phyloP scores from a whole-genome alignment of 2,329 filamentous ascomycete species.

The Fusarium mangiferae region DNA sequence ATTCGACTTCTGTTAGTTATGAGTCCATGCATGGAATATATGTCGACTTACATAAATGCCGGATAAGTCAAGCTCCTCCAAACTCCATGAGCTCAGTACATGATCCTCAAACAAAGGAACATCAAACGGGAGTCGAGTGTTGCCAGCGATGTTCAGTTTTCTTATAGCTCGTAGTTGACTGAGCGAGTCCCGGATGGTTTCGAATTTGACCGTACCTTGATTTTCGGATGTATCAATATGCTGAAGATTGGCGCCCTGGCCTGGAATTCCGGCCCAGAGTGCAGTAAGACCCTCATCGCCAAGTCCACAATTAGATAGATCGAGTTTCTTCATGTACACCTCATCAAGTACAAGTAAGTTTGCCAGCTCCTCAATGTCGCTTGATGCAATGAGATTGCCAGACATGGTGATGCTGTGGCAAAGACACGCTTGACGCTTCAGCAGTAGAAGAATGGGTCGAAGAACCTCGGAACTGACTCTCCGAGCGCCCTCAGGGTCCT shows the following conservation, averaged over 20 bases:
- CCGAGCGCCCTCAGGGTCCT: constrained; percentile 36
- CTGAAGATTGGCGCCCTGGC: constrained; percentile 58
- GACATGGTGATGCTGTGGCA: constrained; percentile 63
- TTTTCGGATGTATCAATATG: constrained; percentile 64
- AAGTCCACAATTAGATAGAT: constrained; percentile 63
- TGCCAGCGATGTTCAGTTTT: constrained; percentile 62
- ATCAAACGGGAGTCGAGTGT: constrained; percentile 58
- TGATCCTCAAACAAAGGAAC: constrained; percentile 60
- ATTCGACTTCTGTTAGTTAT: constrained; percentile 11
- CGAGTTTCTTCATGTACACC: constrained; percentile 58
- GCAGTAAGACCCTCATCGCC: constrained; percentile 60
- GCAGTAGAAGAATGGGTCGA: constrained; percentile 60
- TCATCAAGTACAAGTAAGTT: constrained; percentile 49
- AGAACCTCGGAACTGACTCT: constrained; percentile 55
- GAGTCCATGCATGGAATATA: background rate
- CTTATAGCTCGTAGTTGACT: constrained; percentile 56
- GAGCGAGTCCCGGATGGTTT: constrained; percentile 57
- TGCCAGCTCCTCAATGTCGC: constrained; percentile 58
- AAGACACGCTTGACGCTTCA: constrained; percentile 57
- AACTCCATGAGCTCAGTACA: constrained; percentile 55
- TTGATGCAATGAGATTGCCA: constrained; percentile 59
- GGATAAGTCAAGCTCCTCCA: constrained; percentile 66
- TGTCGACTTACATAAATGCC: constrained; percentile 59
- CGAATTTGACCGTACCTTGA: constrained; percentile 60
- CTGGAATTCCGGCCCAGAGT: constrained; percentile 59